Evolutionary conservation across 176 grass and related monocot species (phyloP).

Genomic region (Thalia dealbata): DNA sequence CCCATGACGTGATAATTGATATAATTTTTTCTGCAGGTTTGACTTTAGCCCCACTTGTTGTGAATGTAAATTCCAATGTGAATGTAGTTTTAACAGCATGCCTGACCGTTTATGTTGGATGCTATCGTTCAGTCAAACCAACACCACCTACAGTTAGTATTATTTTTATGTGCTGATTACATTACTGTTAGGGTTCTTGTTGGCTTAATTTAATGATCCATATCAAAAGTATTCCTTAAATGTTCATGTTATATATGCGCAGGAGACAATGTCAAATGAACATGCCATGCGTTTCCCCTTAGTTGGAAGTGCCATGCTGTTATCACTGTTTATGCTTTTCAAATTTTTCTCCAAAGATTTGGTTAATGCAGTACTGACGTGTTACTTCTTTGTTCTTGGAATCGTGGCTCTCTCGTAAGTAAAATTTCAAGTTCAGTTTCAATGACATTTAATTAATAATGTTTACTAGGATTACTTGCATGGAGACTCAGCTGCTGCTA

Average conservation of each 20-base stretch:
- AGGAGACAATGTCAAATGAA: conserved; percentile 97
- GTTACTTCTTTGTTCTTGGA: conserved; percentile 95
- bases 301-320: conserved; percentile 91
- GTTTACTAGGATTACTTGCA: background rate
- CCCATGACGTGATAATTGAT: conserved; percentile 5
- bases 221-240: background rate
- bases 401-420: conserved; percentile 69
- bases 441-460: background rate
- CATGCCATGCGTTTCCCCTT: conserved; percentile 95
- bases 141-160: conserved; percentile 75
- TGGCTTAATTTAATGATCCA: background rate
- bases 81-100: conserved; percentile 97
- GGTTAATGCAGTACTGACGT: conserved; percentile 81
- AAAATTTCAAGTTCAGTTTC: background rate
- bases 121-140: conserved; percentile 83
- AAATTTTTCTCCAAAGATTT: conserved; percentile 97
- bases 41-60: conserved; percentile 66
- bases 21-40: conserved; percentile 37
- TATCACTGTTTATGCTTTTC: conserved; percentile 84
- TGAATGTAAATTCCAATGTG: conserved; percentile 73
- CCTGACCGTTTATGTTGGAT: conserved; percentile 80
- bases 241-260: background rate
- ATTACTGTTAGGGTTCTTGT: background rate
- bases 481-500: background rate
- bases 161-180: background rate